These are phyloP conservation scores for Yueomyces sp. DNA, from an alignment of 805 yeast species.

Conservation along the genomic window DNA sequence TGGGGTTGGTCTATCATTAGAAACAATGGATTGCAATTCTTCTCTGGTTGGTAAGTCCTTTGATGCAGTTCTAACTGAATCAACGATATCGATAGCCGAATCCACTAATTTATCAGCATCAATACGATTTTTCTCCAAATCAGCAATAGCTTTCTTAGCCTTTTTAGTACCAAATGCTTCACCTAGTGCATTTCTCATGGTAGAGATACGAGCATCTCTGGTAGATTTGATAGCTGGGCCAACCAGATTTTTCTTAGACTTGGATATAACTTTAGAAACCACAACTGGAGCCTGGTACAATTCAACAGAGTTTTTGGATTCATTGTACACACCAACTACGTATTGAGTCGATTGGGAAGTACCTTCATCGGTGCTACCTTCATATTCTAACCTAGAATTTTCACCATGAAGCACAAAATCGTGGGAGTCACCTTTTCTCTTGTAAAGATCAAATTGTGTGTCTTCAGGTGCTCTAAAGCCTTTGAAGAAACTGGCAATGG, in stretches of 20 bases:
- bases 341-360: constrained; percentile 33
- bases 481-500: constrained; percentile 65
- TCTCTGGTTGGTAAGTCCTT: constrained; percentile 58
- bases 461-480: constrained; percentile 52
- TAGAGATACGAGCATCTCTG: constrained; percentile 32
- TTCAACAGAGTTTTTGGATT: constrained; percentile 47
- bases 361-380: constrained; percentile 36
- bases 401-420: constrained; percentile 66
- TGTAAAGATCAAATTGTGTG: constrained; percentile 50
- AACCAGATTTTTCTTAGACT: constrained; percentile 37
- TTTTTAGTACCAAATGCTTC: constrained; percentile 95
- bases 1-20: constrained; percentile 76
- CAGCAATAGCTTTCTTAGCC: constrained; percentile 82
- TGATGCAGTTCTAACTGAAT: constrained; percentile 59
- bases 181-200: constrained; percentile 76
- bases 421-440: constrained; percentile 19
- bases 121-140: constrained; percentile 68
- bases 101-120: constrained; percentile 71
- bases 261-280: constrained; percentile 49
- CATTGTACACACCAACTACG: constrained; percentile 68
- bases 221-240: constrained; percentile 54
- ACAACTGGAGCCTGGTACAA: constrained; percentile 52
- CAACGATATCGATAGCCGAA: constrained; percentile 70
- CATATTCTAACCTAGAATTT: constrained; percentile 56
- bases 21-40: constrained; percentile 42